Conservation (phyloP, 345 rosid species). For the Hevea brasiliensis region DNA sequence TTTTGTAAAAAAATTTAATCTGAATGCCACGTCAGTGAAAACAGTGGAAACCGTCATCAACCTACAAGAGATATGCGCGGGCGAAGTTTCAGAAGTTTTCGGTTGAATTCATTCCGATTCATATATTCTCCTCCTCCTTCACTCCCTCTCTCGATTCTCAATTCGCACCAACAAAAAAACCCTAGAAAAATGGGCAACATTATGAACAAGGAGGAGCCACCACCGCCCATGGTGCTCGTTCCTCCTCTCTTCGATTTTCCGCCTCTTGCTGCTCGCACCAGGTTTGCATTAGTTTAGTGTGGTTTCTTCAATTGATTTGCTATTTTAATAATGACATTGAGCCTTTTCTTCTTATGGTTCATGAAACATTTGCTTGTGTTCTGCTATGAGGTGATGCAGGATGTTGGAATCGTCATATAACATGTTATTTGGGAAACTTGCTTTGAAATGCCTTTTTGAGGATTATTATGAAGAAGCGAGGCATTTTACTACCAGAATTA, state of each 20-base stretch:
- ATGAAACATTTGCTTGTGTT: not conserved
- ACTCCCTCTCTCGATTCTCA: not conserved
- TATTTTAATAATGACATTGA: not conserved
- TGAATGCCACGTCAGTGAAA: too few species aligned
- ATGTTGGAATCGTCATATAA: conserved; percentile 86
- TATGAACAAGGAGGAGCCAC: conserved; percentile 57
- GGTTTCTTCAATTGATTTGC: not conserved
- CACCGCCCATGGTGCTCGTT: conserved; percentile 84
- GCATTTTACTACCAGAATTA: conserved; percentile 58
- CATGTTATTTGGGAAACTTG: conserved; percentile 77
- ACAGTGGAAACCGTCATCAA: too few species aligned
- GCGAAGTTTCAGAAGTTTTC: too few species aligned
- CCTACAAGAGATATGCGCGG: too few species aligned
- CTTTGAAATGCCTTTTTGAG: conserved; percentile 71
- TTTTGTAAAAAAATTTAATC: too few species aligned
- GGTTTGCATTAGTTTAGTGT: conserved; percentile 31
- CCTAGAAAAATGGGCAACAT: conserved; percentile 53
- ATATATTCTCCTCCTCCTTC: not conserved
- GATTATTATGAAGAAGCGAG: conserved; percentile 84
- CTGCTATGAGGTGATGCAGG: conserved; percentile 44
- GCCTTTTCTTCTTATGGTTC: not conserved
- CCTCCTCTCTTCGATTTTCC: conserved; percentile 95
- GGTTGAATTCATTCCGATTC: too few species aligned
- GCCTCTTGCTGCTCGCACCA: conserved; percentile 82
- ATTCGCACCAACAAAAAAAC: not conserved